These are phyloP conservation scores for Trichoderma citrinoviride DNA, from an alignment of 2,329 filamentous ascomycete genomes.

Conservation along the genomic window DNA sequence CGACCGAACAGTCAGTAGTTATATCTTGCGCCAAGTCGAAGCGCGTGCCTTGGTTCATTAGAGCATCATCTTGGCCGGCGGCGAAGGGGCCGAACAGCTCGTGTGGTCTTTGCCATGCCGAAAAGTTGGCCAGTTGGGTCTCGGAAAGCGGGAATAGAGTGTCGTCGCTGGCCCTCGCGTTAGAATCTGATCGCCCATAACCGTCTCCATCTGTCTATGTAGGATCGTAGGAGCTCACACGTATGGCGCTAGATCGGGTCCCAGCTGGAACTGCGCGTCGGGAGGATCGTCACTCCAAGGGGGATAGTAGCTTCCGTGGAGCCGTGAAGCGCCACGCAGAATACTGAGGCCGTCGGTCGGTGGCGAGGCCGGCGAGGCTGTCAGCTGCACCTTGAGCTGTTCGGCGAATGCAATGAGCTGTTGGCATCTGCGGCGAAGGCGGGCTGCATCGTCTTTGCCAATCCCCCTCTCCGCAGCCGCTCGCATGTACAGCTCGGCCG, in stretches of 20 bases:
- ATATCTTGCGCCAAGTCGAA: conserved; percentile 93
- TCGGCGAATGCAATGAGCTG: conserved; percentile 71
- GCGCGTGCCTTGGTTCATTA: conserved; percentile 56
- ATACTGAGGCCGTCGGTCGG: conserved; percentile 41
- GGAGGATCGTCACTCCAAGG: conserved; percentile 71
- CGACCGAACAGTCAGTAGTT: conserved; percentile 94
- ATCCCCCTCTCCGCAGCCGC: conserved; percentile 63
- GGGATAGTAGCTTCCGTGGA: conserved; percentile 81
- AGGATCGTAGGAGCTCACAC: conserved; percentile 48
- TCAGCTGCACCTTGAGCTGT: conserved; percentile 58
- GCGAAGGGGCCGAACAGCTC: conserved; percentile 53
- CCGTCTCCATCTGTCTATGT: not conserved
- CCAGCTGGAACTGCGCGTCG: conserved; percentile 58
- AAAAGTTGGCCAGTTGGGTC: conserved; percentile 72
- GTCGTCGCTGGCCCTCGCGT: conserved; percentile 57
- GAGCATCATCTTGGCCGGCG: conserved; percentile 29
- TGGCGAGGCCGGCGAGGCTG: not conserved
- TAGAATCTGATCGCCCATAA: not conserved
- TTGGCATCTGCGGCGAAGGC: conserved; percentile 67
- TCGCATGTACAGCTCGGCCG: conserved; percentile 75
- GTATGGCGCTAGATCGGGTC: conserved; percentile 54
- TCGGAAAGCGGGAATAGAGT: conserved; percentile 69
- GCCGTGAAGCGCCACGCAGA: conserved; percentile 69
- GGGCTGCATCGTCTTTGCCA: conserved; percentile 60
- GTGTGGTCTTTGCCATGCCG: conserved; percentile 74